Evolutionary conservation across 2,329 filamentous ascomycete species (phyloP).

Genomic region (Pestalotiopsis sp.): DNA sequence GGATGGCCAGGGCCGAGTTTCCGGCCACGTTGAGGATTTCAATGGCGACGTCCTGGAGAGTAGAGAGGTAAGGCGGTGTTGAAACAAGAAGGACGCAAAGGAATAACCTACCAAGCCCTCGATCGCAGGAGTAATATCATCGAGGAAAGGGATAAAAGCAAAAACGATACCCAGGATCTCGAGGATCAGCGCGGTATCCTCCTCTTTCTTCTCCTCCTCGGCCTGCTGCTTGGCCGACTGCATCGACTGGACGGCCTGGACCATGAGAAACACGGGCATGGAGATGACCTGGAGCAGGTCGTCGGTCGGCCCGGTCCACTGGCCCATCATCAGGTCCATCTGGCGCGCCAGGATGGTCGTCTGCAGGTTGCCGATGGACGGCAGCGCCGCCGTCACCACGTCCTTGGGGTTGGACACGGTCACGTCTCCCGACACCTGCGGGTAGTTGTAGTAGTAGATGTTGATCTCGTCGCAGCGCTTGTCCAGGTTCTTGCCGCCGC

Average conservation of each 20-base stretch:
- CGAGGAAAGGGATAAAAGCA: too few relatives aligned
- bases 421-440: not conserved
- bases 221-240: too few relatives aligned
- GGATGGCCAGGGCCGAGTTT: not conserved
- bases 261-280: slow-evolving; percentile 6
- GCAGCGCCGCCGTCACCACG: not conserved
- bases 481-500: not conserved
- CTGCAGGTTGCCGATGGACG: not conserved
- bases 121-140: too few relatives aligned
- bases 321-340: slow-evolving; percentile 7
- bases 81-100: not conserved
- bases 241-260: not conserved
- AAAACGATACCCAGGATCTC: too few relatives aligned
- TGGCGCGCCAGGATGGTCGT: not conserved
- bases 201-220: too few relatives aligned
- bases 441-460: not conserved
- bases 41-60: not conserved
- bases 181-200: too few relatives aligned
- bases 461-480: not conserved
- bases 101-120: not conserved
- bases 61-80: not conserved
- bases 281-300: slow-evolving; percentile 4
- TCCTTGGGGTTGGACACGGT: slow-evolving; percentile 8
- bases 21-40: not conserved
- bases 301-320: not conserved